A percentile compares a stretch with the other conserved stretches of the same genome.
phyloP scores from a whole-genome alignment of 495 filamentous ascomycete species.

The Lasiosphaeriaceae sp. region DNA sequence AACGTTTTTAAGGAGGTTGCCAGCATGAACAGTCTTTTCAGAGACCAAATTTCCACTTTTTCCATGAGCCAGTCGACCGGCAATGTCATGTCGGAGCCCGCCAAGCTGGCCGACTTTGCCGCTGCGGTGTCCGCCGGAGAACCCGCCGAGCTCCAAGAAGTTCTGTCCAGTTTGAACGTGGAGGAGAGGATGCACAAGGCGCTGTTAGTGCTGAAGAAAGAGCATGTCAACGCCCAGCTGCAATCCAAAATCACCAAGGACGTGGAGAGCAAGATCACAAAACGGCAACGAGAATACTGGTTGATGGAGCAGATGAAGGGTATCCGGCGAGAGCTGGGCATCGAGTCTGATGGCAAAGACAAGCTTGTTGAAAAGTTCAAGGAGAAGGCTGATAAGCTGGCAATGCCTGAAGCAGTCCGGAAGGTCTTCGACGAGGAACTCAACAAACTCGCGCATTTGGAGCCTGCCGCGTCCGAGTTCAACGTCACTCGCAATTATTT shows the following conservation, averaged over 20 bases:
- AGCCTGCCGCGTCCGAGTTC: slow-evolving; percentile 94
- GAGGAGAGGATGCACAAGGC: slow-evolving; percentile 88
- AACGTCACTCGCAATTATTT: slow-evolving; percentile 99
- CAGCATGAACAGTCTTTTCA: slow-evolving; percentile 87
- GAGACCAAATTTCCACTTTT: slow-evolving; percentile 95
- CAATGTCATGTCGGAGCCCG: slow-evolving; percentile 91
- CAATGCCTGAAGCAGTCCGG: slow-evolving; percentile 93
- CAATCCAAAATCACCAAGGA: slow-evolving; percentile 98
- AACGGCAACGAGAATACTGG: slow-evolving; percentile 97
- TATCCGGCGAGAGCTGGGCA: slow-evolving; percentile 91
- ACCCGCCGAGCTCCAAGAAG: slow-evolving; percentile 85
- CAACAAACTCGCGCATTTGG: slow-evolving; percentile 91
- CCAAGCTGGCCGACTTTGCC: slow-evolving; percentile 93
- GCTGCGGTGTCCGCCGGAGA: slow-evolving; percentile 92
- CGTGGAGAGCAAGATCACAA: slow-evolving; percentile 95
- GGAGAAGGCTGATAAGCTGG: slow-evolving; percentile 88
- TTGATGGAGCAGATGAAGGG: slow-evolving; percentile 99
- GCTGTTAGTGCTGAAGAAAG: slow-evolving; percentile 89
- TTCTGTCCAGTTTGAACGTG: slow-evolving; percentile 82
- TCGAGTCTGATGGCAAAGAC: slow-evolving; percentile 96
- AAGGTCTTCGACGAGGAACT: slow-evolving; percentile 98
- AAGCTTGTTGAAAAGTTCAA: slow-evolving; percentile 96
- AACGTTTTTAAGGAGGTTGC: slow-evolving; percentile 98
- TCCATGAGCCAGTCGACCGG: slow-evolving; percentile 91
- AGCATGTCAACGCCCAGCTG: slow-evolving; percentile 94